A percentile compares a stretch with the other conserved stretches of the same genome.
phyloP scores from a whole-genome alignment of 129 eudicot genomes.

The Rutidosis leptorrhynchoides region DNA sequence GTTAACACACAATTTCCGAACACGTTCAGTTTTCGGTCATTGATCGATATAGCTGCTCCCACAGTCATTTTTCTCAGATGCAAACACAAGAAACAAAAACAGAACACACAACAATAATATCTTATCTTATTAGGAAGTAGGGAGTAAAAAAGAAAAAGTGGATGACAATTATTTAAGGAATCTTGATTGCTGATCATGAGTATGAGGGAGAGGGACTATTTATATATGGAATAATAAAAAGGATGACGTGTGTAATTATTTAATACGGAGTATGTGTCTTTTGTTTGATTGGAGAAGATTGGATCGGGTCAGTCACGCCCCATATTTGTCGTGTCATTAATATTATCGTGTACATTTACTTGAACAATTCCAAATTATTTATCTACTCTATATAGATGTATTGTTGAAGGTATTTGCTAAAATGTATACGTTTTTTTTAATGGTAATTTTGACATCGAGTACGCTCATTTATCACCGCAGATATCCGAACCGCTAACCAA shows the following conservation, averaged over 20 bases:
- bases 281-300: conserved; percentile 1
- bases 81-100: background rate
- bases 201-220: background rate
- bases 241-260: conserved; percentile 6
- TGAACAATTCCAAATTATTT: background rate
- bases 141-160: background rate
- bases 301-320: conserved; percentile 13
- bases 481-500: no score
- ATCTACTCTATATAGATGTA: background rate
- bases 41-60: conserved; percentile 65
- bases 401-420: no score
- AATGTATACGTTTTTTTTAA: no score
- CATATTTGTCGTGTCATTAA: background rate
- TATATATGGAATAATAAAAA: background rate
- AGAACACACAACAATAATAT: background rate
- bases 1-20: conserved; percentile 51
- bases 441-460: no score
- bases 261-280: background rate
- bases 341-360: background rate
- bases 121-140: no score
- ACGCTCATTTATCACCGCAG: no score
- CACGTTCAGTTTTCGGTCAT: conserved; percentile 59
- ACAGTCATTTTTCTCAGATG: conserved; percentile 55
- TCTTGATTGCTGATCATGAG: conserved; percentile 9
- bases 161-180: conserved; percentile 8